A percentile compares a stretch with the other conserved stretches of the same genome.
Conservation (phyloP, 2,329 filamentous ascomycete genomes). For the Dactylellina haptotyla region DNA sequence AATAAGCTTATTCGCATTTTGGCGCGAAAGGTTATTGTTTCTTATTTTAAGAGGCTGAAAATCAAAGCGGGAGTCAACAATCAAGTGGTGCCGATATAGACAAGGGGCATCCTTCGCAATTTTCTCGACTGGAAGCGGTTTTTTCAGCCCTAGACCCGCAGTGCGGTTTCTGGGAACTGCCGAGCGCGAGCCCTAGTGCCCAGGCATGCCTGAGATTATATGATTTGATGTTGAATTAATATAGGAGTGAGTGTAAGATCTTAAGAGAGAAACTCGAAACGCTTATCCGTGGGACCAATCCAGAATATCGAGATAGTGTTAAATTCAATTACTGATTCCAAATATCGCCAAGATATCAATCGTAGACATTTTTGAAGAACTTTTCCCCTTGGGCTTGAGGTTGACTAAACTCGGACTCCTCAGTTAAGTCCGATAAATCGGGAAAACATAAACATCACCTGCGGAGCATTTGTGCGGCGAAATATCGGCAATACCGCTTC, state of each 20-base stretch:
- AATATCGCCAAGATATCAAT: slow-evolving; percentile 6
- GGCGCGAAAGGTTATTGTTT: too few species aligned
- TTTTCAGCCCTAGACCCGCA: too few species aligned
- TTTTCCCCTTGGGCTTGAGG: too few species aligned
- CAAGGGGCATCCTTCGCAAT: too few species aligned
- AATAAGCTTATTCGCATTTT: too few species aligned
- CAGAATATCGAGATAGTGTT: neutral
- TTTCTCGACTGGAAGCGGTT: too few species aligned
- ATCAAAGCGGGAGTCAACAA: too few species aligned
- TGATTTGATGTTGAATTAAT: neutral
- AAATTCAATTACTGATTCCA: neutral
- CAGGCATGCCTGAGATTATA: neutral
- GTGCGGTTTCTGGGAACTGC: too few species aligned
- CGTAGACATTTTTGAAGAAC: neutral
- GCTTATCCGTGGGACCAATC: neutral
- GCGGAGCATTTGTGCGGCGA: slow-evolving; percentile 23
- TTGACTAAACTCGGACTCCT: neutral
- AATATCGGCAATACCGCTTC: slow-evolving; percentile 15
- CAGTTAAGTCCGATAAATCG: neutral
- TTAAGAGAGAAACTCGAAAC: neutral
- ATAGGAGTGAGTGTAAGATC: neutral
- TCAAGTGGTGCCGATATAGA: too few species aligned
- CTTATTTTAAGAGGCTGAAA: too few species aligned
- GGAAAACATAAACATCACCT: slow-evolving; percentile 2
- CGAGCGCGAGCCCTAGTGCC: too few species aligned